Conservation (phyloP, 2,329 filamentous ascomycete genomes). For the Dactylonectria macrodidyma region DNA sequence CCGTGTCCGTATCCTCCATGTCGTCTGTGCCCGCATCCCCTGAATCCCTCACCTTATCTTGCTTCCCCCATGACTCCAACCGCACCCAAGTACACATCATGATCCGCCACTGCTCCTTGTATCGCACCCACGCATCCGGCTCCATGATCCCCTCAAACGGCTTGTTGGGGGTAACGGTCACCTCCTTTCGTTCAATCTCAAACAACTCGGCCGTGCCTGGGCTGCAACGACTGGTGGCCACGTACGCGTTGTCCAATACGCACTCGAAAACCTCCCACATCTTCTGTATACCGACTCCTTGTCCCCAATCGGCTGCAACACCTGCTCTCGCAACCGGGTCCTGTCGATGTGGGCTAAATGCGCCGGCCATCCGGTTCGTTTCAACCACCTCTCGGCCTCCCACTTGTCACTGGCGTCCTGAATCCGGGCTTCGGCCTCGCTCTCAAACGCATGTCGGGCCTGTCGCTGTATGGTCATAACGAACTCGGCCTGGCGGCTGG, state of each 20-base stretch:
- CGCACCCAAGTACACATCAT: no score
- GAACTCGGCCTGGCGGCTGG: no score
- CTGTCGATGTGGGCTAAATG: background rate
- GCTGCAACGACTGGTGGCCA: background rate
- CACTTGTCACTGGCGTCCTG: no score
- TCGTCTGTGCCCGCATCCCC: no score
- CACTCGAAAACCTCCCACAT: constrained; percentile 15
- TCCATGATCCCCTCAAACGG: constrained; percentile 19
- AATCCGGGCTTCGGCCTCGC: no score
- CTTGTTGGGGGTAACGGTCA: constrained; percentile 3
- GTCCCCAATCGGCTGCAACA: constrained; percentile 1
- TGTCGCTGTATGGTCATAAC: no score
- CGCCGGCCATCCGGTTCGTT: background rate
- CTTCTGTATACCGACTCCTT: constrained; percentile 6
- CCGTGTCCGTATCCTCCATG: no score
- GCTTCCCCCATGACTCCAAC: no score
- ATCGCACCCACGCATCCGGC: constrained; percentile 2
- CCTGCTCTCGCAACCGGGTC: background rate
- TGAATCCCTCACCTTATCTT: no score
- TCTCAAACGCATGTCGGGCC: no score
- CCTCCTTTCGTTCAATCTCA: constrained; percentile 14
- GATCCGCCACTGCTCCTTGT: no score
- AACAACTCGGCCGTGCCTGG: background rate
- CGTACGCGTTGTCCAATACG: constrained; percentile 12
- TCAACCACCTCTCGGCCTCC: background rate